Evolutionary conservation across 2,329 filamentous ascomycete species (phyloP).

Genomic region (Colletotrichum falcatum): DNA sequence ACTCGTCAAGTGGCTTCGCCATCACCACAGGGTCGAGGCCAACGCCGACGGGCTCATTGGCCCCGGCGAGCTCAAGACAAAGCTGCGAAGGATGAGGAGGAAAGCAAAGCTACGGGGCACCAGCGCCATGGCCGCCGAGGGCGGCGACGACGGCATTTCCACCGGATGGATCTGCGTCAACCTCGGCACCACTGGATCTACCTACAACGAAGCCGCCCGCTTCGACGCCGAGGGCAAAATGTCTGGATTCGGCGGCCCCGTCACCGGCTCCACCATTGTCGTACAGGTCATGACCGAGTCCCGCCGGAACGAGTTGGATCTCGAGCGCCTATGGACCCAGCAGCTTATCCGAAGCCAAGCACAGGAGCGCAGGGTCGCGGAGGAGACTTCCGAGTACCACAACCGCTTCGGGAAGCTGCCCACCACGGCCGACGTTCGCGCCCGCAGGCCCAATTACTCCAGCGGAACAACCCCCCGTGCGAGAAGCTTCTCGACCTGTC

Average conservation of each 20-base stretch:
- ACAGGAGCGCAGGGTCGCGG: slow-evolving; percentile 18
- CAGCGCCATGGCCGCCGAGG: slow-evolving; percentile 71
- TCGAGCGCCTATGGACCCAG: slow-evolving; percentile 65
- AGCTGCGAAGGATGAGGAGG: slow-evolving; percentile 82
- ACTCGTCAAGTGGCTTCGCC: slow-evolving; percentile 87
- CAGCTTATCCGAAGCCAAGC: slow-evolving; percentile 51
- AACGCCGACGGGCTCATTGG: slow-evolving; percentile 90
- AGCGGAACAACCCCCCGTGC: slow-evolving; percentile 49
- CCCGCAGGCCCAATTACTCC: slow-evolving; percentile 8
- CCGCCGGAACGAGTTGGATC: slow-evolving; percentile 63
- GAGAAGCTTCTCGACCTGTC: slow-evolving; percentile 51
- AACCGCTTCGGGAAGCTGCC: slow-evolving; percentile 38
- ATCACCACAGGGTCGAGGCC: slow-evolving; percentile 77
- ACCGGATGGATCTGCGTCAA: slow-evolving; percentile 98
- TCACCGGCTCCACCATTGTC: slow-evolving; percentile 64
- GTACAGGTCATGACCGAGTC: slow-evolving; percentile 69
- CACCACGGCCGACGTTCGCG: slow-evolving; percentile 16
- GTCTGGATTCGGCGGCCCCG: slow-evolving; percentile 78
- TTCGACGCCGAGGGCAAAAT: slow-evolving; percentile 67
- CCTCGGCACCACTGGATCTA: slow-evolving; percentile 75
- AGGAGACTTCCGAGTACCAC: slow-evolving; percentile 46
- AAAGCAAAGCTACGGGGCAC: slow-evolving; percentile 84
- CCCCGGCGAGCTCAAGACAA: slow-evolving; percentile 90
- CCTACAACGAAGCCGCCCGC: slow-evolving; percentile 57
- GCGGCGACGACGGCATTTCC: slow-evolving; percentile 84